phyloP scores from a whole-genome alignment of 2,329 filamentous ascomycete genomes.

The Alternaria sp. region DNA sequence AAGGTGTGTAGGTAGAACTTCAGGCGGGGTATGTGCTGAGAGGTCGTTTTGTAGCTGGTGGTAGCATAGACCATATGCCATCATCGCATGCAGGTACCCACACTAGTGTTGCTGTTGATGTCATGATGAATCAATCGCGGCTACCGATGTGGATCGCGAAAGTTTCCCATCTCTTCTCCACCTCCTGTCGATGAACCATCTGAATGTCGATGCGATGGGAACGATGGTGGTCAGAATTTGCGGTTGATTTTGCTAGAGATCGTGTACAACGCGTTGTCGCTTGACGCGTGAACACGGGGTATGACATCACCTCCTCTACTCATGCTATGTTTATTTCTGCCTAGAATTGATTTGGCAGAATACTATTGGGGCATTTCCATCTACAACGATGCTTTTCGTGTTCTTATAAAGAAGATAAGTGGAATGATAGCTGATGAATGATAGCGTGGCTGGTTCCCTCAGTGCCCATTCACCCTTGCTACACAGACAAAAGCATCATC shows the following conservation, averaged over 20 bases:
- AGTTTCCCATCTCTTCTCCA: background rate
- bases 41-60: background rate
- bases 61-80: constrained; percentile 3
- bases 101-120: constrained; percentile 16
- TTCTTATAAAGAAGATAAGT: background rate
- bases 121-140: constrained; percentile 21
- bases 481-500: too few species aligned
- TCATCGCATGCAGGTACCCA: constrained; percentile 14
- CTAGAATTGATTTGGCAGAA: background rate
- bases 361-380: background rate
- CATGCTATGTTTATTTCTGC: background rate
- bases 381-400: background rate
- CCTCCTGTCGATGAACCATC: background rate
- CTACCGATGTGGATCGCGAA: constrained; percentile 4
- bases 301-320: constrained; percentile 9
- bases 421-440: background rate
- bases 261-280: constrained; percentile 4
- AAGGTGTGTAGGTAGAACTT: background rate
- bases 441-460: background rate
- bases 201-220: background rate
- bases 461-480: too few species aligned
- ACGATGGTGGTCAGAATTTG: background rate
- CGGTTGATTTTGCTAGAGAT: background rate
- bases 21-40: background rate
- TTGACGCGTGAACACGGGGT: constrained; percentile 13